phyloP scores from a whole-genome alignment of 1,139 yeast genomes.

The Suhomyces kunorum region DNA sequence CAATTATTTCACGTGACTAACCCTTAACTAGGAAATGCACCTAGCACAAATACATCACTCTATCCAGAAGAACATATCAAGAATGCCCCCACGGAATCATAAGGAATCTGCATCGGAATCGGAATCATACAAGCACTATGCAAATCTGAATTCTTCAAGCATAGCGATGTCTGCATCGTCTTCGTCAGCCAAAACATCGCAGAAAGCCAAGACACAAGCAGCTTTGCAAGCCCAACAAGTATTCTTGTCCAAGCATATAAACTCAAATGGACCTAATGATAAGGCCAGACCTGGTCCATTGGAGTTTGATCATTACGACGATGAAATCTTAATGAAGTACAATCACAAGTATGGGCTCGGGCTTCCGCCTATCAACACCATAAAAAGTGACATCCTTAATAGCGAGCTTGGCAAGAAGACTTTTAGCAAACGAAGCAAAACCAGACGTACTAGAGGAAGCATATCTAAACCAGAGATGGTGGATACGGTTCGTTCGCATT shows the following conservation, averaged over 20 bases:
- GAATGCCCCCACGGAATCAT: slow-evolving; percentile 17
- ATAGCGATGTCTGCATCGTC: slow-evolving; percentile 12
- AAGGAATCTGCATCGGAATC: slow-evolving; percentile 49
- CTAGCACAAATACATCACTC: not conserved
- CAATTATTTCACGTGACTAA: too few species aligned
- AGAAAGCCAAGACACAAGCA: slow-evolving; percentile 55
- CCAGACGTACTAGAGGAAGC: slow-evolving; percentile 26
- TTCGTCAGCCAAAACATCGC: slow-evolving; percentile 40
- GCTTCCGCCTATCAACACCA: slow-evolving; percentile 54
- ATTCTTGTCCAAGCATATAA: slow-evolving; percentile 56
- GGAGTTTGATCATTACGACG: slow-evolving; percentile 61
- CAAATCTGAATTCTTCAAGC: slow-evolving; percentile 1
- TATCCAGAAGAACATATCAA: not conserved
- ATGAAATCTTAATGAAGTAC: slow-evolving; percentile 58
- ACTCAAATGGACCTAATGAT: slow-evolving; percentile 66
- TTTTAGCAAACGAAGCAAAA: slow-evolving; percentile 36
- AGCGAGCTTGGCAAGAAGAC: slow-evolving; percentile 70
- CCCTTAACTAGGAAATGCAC: too few species aligned
- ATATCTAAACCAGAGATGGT: slow-evolving; percentile 60
- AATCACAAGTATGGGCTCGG: slow-evolving; percentile 50
- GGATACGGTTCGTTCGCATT: slow-evolving; percentile 59
- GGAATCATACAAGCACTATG: slow-evolving; percentile 31
- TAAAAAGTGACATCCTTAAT: slow-evolving; percentile 60
- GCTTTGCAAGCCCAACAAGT: slow-evolving; percentile 64
- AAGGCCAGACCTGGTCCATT: slow-evolving; percentile 50